These are phyloP conservation scores for Hamamelis virginiana DNA, from an alignment of 164 flowering plant species.

Conservation along the genomic window DNA sequence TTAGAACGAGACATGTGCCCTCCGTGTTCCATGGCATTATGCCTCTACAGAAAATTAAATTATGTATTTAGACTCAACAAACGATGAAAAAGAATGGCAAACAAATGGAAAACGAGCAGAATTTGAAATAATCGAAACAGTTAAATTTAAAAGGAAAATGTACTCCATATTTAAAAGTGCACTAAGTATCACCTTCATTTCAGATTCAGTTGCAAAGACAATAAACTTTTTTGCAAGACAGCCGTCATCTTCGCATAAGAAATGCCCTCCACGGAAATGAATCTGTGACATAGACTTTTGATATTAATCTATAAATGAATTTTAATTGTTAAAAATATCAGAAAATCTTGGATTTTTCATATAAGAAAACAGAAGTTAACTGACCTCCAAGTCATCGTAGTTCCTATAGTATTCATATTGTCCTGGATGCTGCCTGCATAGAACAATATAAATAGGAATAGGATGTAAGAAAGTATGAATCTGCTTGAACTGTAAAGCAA, in stretches of 20 bases:
- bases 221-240: constrained; percentile 87
- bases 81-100: no score
- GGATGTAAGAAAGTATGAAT: no score
- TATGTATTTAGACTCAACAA: neutral
- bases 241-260: constrained; percentile 84
- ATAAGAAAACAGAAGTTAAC: constrained; percentile 8
- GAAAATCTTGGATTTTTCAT: neutral
- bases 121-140: neutral
- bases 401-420: constrained; percentile 85
- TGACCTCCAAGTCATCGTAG: constrained; percentile 91
- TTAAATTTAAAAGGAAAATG: neutral
- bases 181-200: constrained; percentile 67
- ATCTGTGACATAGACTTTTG: constrained; percentile 39
- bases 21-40: constrained; percentile 80
- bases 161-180: neutral
- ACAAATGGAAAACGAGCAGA: neutral
- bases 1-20: constrained; percentile 90
- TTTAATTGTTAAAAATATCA: neutral
- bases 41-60: constrained; percentile 54
- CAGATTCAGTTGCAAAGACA: constrained; percentile 79
- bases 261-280: constrained; percentile 84
- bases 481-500: no score
- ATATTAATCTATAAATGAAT: neutral
- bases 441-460: neutral
- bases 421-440: constrained; percentile 88